phyloP scores from a whole-genome alignment of 805 yeast genomes.

The Clavispora asparagi region DNA sequence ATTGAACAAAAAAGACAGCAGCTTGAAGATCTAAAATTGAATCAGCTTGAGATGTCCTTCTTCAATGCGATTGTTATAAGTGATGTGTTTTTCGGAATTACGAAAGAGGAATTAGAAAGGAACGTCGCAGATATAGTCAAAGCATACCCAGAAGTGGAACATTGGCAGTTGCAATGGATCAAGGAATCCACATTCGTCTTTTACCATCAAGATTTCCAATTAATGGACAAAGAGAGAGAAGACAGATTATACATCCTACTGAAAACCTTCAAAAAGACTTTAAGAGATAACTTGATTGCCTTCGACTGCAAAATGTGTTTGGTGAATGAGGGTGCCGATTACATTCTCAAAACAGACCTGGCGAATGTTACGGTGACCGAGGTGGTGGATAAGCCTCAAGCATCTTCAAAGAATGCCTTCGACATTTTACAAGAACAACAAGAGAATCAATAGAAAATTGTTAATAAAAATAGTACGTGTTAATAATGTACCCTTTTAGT shows the following conservation, averaged over 20 bases:
- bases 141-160: conserved; percentile 16
- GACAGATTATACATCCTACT: conserved; percentile 37
- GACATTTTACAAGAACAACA: background rate
- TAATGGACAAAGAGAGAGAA: conserved; percentile 35
- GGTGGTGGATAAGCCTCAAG: background rate
- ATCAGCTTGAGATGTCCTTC: conserved; percentile 23
- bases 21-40: conserved; percentile 18
- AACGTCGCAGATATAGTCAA: conserved; percentile 21
- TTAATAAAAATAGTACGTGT: background rate
- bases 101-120: conserved; percentile 39
- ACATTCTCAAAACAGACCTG: conserved; percentile 13
- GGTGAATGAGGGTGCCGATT: conserved; percentile 26
- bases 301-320: conserved; percentile 44
- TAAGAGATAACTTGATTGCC: conserved; percentile 42
- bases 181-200: conserved; percentile 38
- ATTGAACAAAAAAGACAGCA: conserved; percentile 18
- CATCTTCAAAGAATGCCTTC: background rate
- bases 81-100: conserved; percentile 50
- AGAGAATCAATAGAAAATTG: background rate
- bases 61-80: conserved; percentile 53
- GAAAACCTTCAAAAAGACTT: conserved; percentile 25
- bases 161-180: conserved; percentile 35
- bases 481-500: background rate
- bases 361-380: conserved; percentile 1
- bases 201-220: conserved; percentile 29